phyloP scores from a whole-genome alignment of 768 basidiomycete species.

The Crucibulum laeve region DNA sequence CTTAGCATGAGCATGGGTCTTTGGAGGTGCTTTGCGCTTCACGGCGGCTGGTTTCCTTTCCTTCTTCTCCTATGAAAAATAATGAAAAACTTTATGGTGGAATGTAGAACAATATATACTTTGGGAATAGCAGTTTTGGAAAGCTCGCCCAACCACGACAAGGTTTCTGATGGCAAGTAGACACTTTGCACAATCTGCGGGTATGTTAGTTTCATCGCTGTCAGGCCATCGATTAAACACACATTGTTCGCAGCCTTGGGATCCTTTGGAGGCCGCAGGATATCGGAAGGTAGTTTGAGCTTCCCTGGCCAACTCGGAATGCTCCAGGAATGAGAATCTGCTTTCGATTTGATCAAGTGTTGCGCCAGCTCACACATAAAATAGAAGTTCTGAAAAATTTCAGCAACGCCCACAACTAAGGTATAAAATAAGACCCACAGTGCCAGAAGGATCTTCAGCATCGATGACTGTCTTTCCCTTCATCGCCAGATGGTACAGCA shows the following conservation, averaged over 20 bases:
- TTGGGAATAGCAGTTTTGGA: constrained; percentile 31
- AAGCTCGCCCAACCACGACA: constrained; percentile 52
- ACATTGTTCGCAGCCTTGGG: constrained; percentile 63
- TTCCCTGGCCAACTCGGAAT: constrained; percentile 79
- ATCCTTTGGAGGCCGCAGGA: constrained; percentile 67
- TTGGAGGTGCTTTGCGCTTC: constrained; percentile 52
- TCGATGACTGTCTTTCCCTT: constrained; percentile 89
- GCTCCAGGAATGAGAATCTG: constrained; percentile 65
- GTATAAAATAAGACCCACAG: constrained; percentile 30
- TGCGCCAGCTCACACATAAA: constrained; percentile 85
- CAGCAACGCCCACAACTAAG: not conserved
- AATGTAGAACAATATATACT: constrained; percentile 14
- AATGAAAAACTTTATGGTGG: constrained; percentile 4
- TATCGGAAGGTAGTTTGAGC: constrained; percentile 75
- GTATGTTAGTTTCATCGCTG: not conserved
- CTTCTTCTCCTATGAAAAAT: constrained; percentile 40
- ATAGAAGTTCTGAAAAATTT: constrained; percentile 69
- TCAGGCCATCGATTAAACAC: not conserved
- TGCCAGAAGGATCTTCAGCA: constrained; percentile 55
- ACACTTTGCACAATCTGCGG: constrained; percentile 60
- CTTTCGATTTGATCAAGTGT: constrained; percentile 73
- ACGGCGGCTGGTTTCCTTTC: constrained; percentile 42
- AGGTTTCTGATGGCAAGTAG: constrained; percentile 61
- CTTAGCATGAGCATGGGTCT: constrained; percentile 48
- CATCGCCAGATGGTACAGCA: constrained; percentile 77